A percentile compares a stretch with the other conserved stretches of the same genome.
Conservation (phyloP, 345 rosid genomes). For the Jatropha curcas region DNA sequence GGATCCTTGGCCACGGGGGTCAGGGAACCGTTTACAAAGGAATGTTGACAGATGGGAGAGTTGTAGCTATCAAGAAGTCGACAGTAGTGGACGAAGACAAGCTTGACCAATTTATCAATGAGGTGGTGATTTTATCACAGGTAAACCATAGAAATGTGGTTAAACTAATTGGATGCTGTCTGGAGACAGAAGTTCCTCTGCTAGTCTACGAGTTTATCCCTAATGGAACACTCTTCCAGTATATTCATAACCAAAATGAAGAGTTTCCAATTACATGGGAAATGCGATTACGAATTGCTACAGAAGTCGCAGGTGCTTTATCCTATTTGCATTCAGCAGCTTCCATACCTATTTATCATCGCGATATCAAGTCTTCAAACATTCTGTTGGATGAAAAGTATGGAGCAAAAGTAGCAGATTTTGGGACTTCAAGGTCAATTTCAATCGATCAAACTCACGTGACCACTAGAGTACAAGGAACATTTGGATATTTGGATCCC, state of each 20-base stretch:
- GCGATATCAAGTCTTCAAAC: slow-evolving; percentile 3
- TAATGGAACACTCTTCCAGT: slow-evolving; percentile 3
- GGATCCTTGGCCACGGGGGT: slow-evolving; percentile 14
- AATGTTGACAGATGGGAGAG: slow-evolving; percentile 6
- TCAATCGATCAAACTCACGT: not conserved
- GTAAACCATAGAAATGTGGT: slow-evolving; percentile 10
- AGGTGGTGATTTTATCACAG: slow-evolving; percentile 3
- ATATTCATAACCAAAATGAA: not conserved
- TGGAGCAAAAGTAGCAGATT: not conserved
- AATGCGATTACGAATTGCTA: not conserved
- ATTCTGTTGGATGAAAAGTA: not conserved
- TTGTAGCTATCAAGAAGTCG: slow-evolving; percentile 6
- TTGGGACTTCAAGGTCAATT: not conserved
- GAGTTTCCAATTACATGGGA: slow-evolving; percentile 2
- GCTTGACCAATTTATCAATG: slow-evolving; percentile 1
- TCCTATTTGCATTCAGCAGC: slow-evolving; percentile 5
- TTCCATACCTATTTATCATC: not conserved
- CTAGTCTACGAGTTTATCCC: slow-evolving; percentile 2
- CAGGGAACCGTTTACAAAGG: slow-evolving; percentile 18
- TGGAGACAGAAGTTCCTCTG: slow-evolving; percentile 6
- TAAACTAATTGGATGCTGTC: slow-evolving; percentile 1
- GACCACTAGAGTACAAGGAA: not conserved
- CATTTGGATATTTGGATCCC: not conserved
- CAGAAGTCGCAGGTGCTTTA: slow-evolving; percentile 1
- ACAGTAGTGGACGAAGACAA: slow-evolving; percentile 4